Evolutionary conservation across 73 alveolate genomes (phyloP), one percentile per base, ranked within the genome.

Genomic region (Stentor coeruleus): DNA sequence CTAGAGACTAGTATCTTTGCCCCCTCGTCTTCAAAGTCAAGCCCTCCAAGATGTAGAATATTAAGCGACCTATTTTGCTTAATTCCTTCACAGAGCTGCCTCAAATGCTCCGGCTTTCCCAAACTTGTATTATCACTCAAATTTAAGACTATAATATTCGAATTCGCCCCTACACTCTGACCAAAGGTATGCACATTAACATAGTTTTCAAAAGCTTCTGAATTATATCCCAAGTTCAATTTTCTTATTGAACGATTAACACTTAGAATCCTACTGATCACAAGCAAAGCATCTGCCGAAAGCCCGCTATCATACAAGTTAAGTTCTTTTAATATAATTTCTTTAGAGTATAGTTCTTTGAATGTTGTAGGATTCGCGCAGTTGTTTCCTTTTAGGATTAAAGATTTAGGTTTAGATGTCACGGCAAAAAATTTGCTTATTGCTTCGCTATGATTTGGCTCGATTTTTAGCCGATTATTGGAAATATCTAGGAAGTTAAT

Each of bases 121-220:
- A 66, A 40, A 66, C n/a, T 20, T 20, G 36, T 11, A 2, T 20
- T 31, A 20, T 31, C 79, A 31, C 79, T 66, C 14, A 66, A 33
- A 66, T 26, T 33, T 15, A 66, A 33, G 33, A 28, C 20, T 40
- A 28, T 26, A 20, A 66, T 20, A 31, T 26, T 20, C n/a, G 79
- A 20, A 33, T 66, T 66, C 33, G 14, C n/a, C n/a, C 42, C 14
- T 14, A 66, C 37, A 2, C 79, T 66, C 40, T 28, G 11, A 1
- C 49, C 79, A 66, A 66, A 66, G n/a, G n/a, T 20, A 1, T 40
- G n/a, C 42, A 66, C 79, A 66, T 20, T 66, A 33, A 20, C 37
- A 11, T 20, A 66, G 39, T 66, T 66, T 66, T 37, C 79, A 66
- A 66, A 66, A 0, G 79, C 79, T 2, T 66, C 79, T 20, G n/a